Conservation (phyloP, 2,329 filamentous ascomycete genomes). For the Apiospora marii region DNA sequence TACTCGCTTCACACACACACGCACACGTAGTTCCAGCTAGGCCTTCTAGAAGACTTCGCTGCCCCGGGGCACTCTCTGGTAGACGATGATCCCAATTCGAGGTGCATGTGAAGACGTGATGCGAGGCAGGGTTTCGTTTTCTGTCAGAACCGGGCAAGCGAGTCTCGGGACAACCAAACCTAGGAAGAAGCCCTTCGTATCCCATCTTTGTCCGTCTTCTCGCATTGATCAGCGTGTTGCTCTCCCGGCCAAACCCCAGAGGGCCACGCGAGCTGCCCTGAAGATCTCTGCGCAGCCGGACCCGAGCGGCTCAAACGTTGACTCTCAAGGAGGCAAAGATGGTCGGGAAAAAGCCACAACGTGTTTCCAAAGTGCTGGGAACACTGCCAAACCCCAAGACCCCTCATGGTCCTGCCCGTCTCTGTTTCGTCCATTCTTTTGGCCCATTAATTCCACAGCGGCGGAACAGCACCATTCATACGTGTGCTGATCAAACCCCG, state of each 20-base stretch:
- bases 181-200: not conserved
- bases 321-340: slow-evolving; percentile 5
- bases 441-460: slow-evolving; percentile 6
- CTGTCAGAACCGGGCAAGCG: not conserved
- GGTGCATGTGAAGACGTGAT: not conserved
- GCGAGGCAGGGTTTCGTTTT: not conserved
- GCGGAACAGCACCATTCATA: not conserved
- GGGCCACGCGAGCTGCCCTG: slow-evolving; percentile 31
- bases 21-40: not conserved
- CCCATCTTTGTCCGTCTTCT: slow-evolving; percentile 1
- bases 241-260: slow-evolving; percentile 18
- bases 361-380: slow-evolving; percentile 17
- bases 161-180: not conserved
- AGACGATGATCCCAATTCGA: slow-evolving; percentile 19
- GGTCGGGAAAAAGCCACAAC: slow-evolving; percentile 14
- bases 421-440: not conserved
- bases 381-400: slow-evolving; percentile 8
- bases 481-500: slow-evolving; percentile 13
- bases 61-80: not conserved
- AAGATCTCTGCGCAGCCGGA: slow-evolving; percentile 28
- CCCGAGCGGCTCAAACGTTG: slow-evolving; percentile 6
- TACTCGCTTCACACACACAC: no score
- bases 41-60: slow-evolving; percentile 21
- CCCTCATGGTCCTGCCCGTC: not conserved
- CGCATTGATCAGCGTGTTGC: slow-evolving; percentile 15